A percentile compares a stretch with the other conserved stretches of the same genome.
Conservation (phyloP, 139 green algal genomes). For the Desmodesmus armatus region DNA sequence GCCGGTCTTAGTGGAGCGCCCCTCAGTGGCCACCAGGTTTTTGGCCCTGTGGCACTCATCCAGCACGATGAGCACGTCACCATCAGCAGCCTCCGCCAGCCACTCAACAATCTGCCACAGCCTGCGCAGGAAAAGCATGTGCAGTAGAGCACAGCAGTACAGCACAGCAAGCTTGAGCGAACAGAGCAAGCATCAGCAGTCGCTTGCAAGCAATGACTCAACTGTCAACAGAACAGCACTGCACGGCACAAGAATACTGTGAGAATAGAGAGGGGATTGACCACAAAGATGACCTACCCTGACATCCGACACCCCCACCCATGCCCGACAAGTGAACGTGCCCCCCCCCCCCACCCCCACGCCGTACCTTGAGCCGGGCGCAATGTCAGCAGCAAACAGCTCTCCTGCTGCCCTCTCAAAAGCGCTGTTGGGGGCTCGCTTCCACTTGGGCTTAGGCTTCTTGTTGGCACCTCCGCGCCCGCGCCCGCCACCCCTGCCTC, state of each 20-base stretch:
- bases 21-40: conserved; percentile 78
- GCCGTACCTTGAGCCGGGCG: conserved; percentile 7
- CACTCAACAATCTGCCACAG: conserved; percentile 75
- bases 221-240: too few species aligned
- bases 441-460: conserved; percentile 24
- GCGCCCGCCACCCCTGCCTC: background rate
- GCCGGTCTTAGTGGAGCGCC: conserved; percentile 76
- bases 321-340: too few species aligned
- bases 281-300: too few species aligned
- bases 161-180: too few species aligned
- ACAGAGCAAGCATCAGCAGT: too few species aligned
- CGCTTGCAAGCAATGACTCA: too few species aligned
- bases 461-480: background rate
- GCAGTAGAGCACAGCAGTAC: too few species aligned
- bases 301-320: too few species aligned
- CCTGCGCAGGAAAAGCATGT: conserved; percentile 31
- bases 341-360: background rate
- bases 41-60: conserved; percentile 94
- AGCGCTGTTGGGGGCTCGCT: conserved; percentile 3
- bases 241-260: too few species aligned
- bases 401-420: conserved; percentile 28
- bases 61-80: conserved; percentile 53
- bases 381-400: conserved; percentile 3
- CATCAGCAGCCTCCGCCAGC: conserved; percentile 51
- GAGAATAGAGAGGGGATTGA: too few species aligned